A percentile compares a stretch with the other conserved stretches of the same genome.
Conservation (phyloP, 306 rosid genomes). For the Lathyrus sativus region DNA sequence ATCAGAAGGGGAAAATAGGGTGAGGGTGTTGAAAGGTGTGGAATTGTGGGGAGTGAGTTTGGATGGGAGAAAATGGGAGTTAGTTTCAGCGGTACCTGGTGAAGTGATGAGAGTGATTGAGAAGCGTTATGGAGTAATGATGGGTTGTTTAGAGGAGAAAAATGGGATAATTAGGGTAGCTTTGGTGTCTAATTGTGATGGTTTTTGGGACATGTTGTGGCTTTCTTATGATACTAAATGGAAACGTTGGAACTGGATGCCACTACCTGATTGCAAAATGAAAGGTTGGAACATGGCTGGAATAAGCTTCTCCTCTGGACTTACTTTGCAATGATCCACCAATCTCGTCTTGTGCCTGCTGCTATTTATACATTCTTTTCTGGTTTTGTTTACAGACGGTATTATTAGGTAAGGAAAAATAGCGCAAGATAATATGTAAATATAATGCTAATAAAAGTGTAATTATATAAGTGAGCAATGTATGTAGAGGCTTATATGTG, state of each 20-base stretch:
- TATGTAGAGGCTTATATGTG: too few relatives aligned
- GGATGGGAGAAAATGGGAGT: slow-evolving; percentile 51
- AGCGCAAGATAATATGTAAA: too few relatives aligned
- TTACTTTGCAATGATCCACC: slow-evolving; percentile 42
- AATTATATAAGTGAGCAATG: too few relatives aligned
- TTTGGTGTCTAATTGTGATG: slow-evolving; percentile 61
- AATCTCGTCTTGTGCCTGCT: background rate
- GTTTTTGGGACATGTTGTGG: slow-evolving; percentile 63
- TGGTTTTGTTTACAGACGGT: too few relatives aligned
- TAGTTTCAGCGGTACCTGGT: slow-evolving; percentile 36
- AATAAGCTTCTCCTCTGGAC: slow-evolving; percentile 61
- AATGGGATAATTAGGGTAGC: slow-evolving; percentile 45
- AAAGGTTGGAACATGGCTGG: slow-evolving; percentile 69
- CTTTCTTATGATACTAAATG: slow-evolving; percentile 39
- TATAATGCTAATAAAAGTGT: too few relatives aligned
- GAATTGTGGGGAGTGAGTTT: slow-evolving; percentile 57
- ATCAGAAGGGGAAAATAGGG: slow-evolving; percentile 41
- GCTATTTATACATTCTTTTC: too few relatives aligned
- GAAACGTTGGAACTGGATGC: slow-evolving; percentile 48
- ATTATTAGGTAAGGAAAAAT: too few relatives aligned
- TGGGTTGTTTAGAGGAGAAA: slow-evolving; percentile 66
- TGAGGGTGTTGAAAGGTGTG: slow-evolving; percentile 48
- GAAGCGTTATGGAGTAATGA: slow-evolving; percentile 62
- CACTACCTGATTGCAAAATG: slow-evolving; percentile 65
- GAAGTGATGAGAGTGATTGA: slow-evolving; percentile 42